These are phyloP conservation scores for Mycosarcoma maydis DNA, from an alignment of 1,284 basidiomycete species.

Conservation along the genomic window DNA sequence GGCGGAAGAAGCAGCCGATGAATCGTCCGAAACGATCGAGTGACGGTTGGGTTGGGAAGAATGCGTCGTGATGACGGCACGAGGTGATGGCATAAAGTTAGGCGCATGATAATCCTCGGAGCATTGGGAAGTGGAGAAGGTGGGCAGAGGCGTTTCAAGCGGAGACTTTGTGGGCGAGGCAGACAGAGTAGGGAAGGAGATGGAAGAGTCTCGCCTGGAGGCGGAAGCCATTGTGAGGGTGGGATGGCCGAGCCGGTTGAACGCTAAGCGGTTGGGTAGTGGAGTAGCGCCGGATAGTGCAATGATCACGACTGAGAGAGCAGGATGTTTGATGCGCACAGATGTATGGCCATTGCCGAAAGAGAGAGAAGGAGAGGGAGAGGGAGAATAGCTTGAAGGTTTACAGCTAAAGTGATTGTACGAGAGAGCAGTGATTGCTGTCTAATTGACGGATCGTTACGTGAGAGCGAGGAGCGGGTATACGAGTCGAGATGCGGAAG, in stretches of 20 bases:
- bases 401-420: no score
- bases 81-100: slow-evolving; percentile 21
- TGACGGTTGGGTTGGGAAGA: slow-evolving; percentile 18
- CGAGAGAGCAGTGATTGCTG: no score
- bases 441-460: no score
- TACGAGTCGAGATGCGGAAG: background rate
- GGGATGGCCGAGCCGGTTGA: background rate
- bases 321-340: background rate
- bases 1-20: slow-evolving; percentile 34
- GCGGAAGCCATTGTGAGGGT: slow-evolving; percentile 21
- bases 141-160: slow-evolving; percentile 8
- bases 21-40: slow-evolving; percentile 42
- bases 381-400: no score
- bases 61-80: slow-evolving; percentile 3
- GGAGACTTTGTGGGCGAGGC: slow-evolving; percentile 19
- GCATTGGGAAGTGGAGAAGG: slow-evolving; percentile 25
- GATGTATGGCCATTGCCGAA: background rate
- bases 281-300: background rate
- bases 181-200: slow-evolving; percentile 39
- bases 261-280: background rate
- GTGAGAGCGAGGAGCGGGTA: background rate
- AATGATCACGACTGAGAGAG: background rate
- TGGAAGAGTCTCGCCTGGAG: slow-evolving; percentile 28
- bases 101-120: slow-evolving; percentile 3
- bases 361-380: no score